A percentile compares a stretch with the other conserved stretches of the same genome.
These are phyloP conservation scores for Drechslerella coelobrocha DNA, from an alignment of 2,329 filamentous ascomycete genomes.

Conservation along the genomic window DNA sequence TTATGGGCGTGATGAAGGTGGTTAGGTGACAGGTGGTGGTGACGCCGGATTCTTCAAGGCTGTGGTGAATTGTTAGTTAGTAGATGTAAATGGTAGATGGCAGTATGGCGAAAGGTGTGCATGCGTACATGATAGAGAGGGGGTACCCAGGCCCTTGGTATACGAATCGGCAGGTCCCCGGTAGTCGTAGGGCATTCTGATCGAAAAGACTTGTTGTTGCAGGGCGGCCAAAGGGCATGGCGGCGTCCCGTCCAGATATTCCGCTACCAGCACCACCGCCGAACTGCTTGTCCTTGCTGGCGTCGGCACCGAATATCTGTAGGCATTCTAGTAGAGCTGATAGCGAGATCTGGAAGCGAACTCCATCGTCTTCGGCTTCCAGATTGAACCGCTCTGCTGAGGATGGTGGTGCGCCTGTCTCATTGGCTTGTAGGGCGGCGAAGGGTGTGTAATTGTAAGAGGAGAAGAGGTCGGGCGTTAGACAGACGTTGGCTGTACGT, in stretches of 20 bases:
- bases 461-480: conserved; percentile 88
- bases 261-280: conserved; percentile 14
- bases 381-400: conserved; percentile 54
- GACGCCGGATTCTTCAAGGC: conserved; percentile 80
- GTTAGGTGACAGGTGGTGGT: conserved; percentile 88
- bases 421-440: conserved; percentile 39
- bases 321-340: conserved; percentile 88
- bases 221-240: conserved; percentile 54
- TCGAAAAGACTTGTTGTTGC: conserved; percentile 44
- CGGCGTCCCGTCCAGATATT: conserved; percentile 59
- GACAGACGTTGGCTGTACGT: conserved; percentile 34
- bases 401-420: conserved; percentile 58
- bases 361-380: conserved; percentile 57
- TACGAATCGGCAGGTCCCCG: conserved; percentile 82
- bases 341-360: conserved; percentile 81
- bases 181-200: conserved; percentile 73
- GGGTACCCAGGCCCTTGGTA: conserved; percentile 78
- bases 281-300: conserved; percentile 58
- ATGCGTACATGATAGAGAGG: conserved; percentile 71
- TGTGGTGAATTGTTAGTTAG: conserved; percentile 6
- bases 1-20: conserved; percentile 78
- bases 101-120: neutral
- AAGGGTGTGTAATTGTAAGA: conserved; percentile 73
- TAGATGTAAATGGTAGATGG: neutral
- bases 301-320: conserved; percentile 87